Percentiles rank a stretch among this genome's conserved stretches.
Evolutionary conservation across 805 yeast species (phyloP).

Genomic region (Wickerhamomyces kurtzmanii): DNA sequence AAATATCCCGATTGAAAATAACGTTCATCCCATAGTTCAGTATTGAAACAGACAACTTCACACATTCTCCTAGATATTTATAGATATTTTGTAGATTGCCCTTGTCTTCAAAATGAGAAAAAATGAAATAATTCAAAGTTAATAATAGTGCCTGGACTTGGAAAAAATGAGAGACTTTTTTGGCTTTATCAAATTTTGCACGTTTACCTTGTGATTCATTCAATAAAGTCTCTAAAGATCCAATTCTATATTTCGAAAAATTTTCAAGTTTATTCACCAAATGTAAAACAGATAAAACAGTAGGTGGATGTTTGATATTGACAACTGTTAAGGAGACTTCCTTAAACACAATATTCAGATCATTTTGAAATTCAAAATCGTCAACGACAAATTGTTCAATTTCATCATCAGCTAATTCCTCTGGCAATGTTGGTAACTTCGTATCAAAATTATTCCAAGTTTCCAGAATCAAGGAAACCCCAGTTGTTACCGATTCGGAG

Average conservation of each 20-base stretch:
- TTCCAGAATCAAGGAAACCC: conserved; percentile 8
- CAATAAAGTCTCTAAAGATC: conserved; percentile 11
- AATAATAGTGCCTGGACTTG: conserved; percentile 21
- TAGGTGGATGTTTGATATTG: conserved; percentile 23
- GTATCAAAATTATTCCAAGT: conserved; percentile 13
- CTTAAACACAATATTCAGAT: conserved; percentile 20
- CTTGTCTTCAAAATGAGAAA: conserved; percentile 27
- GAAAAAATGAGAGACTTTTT: conserved; percentile 12
- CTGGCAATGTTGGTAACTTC: conserved; percentile 17
- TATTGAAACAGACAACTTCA: conserved; percentile 20
- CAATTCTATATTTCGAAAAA: conserved; percentile 17
- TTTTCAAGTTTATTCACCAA: conserved; percentile 23
- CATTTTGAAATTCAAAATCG: conserved; percentile 19
- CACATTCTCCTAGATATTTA: conserved; percentile 22
- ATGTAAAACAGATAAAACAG: conserved; percentile 23
- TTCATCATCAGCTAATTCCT: conserved; percentile 23
- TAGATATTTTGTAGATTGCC: conserved; percentile 20
- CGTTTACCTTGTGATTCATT: conserved; percentile 5
- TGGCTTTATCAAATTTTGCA: conserved; percentile 10
- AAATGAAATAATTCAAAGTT: conserved; percentile 25
- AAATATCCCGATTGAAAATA: conserved; percentile 19
- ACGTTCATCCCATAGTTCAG: conserved; percentile 22
- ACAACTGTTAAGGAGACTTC: conserved; percentile 20
- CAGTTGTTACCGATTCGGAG: conserved; percentile 5
- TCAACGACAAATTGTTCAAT: conserved; percentile 26